Evolutionary conservation across 805 yeast genomes (phyloP), one percentile per base, ranked within the genome.

Genomic region (Saturnispora ahearnii): DNA sequence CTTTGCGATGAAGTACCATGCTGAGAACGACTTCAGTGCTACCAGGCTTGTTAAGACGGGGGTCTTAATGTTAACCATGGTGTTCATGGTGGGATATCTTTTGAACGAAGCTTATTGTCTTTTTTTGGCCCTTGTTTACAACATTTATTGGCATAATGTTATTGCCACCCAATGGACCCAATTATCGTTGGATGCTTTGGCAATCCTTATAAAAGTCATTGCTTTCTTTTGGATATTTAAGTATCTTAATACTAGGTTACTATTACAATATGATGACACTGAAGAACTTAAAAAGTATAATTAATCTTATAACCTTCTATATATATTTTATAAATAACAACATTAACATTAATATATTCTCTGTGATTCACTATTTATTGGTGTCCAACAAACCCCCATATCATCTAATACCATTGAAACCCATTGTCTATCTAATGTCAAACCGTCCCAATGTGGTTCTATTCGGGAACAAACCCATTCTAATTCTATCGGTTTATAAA

Each of bases 261-360:
- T 64, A 12, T 51, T 62, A n/a, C 46, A 49, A 5, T 46, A 53
- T 26, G 47, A 54, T 22, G 69, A 63, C 50, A 55, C 51, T 15
- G 62, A 58, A 4, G 64, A 63, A 22, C 50, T 62, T 26, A 57
- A 64, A 29, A 62, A 62, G 30, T 65, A 59, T 45, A 49, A 59
- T 7, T 64, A 48, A 41, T 13, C 11, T 32, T 26, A 37, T 11
- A 32, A 12, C 6, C 4, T 12, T 32, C 8, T 32, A 11, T 32
- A 32, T 11, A 32, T 12, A 12, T 32, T 11, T 32, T 12, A 32
- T 32, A 3, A 32, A 12, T 6, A 11, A 32, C 24, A 18, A 36
- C 24, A 36, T 34, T 34, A n/a, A 34, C 4, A n/a, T 8, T 36
- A 11, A 13, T 5, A 9, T 22, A 18, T 26, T 13, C 42, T 8